Percentiles rank a stretch among this genome's conserved stretches.
Evolutionary conservation across 257 asterid genomes (phyloP).

Genomic region (Plectranthus barbatus): DNA sequence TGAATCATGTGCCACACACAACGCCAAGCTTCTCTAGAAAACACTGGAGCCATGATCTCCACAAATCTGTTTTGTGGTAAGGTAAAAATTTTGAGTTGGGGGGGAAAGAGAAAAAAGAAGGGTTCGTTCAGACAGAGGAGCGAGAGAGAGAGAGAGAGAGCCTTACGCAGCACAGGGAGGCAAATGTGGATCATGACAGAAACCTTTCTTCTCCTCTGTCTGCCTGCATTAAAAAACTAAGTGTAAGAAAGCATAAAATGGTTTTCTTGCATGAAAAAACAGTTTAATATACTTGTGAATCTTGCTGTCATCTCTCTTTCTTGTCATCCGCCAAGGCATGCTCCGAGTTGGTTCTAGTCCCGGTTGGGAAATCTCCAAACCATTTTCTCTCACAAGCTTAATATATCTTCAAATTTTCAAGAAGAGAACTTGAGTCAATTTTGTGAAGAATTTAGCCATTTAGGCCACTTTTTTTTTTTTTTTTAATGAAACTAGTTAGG

Average conservation of each 20-base stretch:
- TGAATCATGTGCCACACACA: constrained; percentile 92
- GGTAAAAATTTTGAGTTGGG: neutral
- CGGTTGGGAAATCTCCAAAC: constrained; percentile 84
- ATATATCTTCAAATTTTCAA: constrained; percentile 40
- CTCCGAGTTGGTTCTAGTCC: constrained; percentile 38
- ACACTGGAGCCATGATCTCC: constrained; percentile 94
- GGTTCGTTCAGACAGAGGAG: neutral
- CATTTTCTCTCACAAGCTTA: constrained; percentile 64
- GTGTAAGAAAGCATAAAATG: neutral
- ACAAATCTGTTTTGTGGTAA: constrained; percentile 43
- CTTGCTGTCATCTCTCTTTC: constrained; percentile 31
- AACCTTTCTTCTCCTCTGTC: constrained; percentile 50
- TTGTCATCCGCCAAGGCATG: constrained; percentile 71
- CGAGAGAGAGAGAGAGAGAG: too few species aligned
- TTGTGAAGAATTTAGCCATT: too few species aligned
- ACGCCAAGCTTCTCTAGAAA: constrained; percentile 88
- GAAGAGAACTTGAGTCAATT: neutral
- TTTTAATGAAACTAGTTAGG: neutral
- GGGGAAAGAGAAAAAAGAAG: neutral
- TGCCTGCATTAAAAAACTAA: constrained; percentile 29
- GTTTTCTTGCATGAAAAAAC: neutral
- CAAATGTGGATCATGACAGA: constrained; percentile 55
- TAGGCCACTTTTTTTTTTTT: too few species aligned
- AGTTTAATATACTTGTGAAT: constrained; percentile 56
- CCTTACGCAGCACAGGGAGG: constrained; percentile 88